A percentile compares a stretch with the other conserved stretches of the same genome.
Evolutionary conservation across 129 eudicot species (phyloP).

Genomic region (Solidago caesia): DNA sequence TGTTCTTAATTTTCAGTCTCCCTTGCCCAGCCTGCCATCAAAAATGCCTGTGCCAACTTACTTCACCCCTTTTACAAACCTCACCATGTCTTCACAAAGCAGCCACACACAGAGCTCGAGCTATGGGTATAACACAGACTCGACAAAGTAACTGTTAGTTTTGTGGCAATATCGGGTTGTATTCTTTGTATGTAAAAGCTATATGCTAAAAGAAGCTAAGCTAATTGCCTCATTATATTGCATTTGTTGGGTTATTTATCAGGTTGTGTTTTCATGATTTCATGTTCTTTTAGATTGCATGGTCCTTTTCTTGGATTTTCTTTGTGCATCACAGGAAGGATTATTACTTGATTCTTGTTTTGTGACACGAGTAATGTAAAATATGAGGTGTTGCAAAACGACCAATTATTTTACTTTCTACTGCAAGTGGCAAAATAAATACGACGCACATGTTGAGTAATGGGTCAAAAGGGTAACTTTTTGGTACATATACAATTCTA

Average conservation of each 20-base stretch:
- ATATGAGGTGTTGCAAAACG: not conserved
- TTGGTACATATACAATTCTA: too few relatives aligned
- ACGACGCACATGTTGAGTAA: not conserved
- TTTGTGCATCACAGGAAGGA: not conserved
- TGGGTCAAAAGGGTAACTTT: not conserved
- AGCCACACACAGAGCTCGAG: conserved; percentile 27
- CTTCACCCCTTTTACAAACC: conserved; percentile 22
- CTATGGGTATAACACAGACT: conserved; percentile 30
- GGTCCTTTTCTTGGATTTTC: not conserved
- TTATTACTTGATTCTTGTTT: not conserved
- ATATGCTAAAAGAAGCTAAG: not conserved
- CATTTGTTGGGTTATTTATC: conserved; percentile 11
- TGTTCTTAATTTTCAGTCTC: conserved; percentile 42
- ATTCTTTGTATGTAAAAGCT: not conserved
- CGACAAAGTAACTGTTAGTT: conserved; percentile 23
- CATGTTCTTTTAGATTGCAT: conserved; percentile 3
- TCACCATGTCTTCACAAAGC: conserved; percentile 15
- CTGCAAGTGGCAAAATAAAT: not conserved
- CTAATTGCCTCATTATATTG: not conserved
- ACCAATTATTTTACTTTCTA: not conserved
- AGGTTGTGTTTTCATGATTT: conserved; percentile 2
- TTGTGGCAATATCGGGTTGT: not conserved
- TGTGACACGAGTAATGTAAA: not conserved
- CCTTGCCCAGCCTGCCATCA: conserved; percentile 32
- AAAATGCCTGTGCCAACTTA: conserved; percentile 43